A percentile compares a stretch with the other conserved stretches of the same genome.
Conservation (phyloP, 345 rosid species). For the Bruguiera parviflora region DNA sequence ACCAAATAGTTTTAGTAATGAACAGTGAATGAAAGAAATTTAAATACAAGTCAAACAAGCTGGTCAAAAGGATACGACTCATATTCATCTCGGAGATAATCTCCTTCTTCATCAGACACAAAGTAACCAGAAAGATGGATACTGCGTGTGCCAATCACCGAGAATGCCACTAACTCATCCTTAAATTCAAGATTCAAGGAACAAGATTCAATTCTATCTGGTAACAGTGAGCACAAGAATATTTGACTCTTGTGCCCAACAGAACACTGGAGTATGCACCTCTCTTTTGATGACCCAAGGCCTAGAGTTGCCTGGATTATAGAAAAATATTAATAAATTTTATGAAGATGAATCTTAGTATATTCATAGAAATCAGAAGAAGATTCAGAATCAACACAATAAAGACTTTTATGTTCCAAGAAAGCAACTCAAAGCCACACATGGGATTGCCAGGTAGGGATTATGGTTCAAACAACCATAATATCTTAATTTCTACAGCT, state of each 20-base stretch:
- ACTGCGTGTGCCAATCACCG: slow-evolving; percentile 69
- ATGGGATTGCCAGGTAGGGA: no score
- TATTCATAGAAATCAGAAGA: no score
- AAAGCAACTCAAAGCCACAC: no score
- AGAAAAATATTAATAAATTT: neutral
- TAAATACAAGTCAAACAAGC: neutral
- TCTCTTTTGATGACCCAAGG: slow-evolving; percentile 56
- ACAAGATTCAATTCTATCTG: slow-evolving; percentile 64
- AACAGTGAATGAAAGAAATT: no score
- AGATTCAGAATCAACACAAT: no score
- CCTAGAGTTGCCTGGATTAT: slow-evolving; percentile 83
- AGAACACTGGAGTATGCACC: slow-evolving; percentile 70
- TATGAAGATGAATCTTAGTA: no score
- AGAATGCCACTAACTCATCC: slow-evolving; percentile 64
- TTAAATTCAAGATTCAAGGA: slow-evolving; percentile 73
- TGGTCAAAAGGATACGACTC: slow-evolving; percentile 66
- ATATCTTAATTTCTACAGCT: no score
- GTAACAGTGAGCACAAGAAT: slow-evolving; percentile 74
- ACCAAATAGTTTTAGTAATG: neutral
- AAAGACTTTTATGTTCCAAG: no score
- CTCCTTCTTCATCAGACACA: slow-evolving; percentile 48
- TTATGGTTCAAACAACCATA: no score
- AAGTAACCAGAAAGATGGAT: slow-evolving; percentile 86
- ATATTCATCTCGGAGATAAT: slow-evolving; percentile 48
- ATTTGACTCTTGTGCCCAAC: slow-evolving; percentile 54